Conservation (phyloP, 2,329 filamentous ascomycete species). For the Colletotrichum musicola region DNA sequence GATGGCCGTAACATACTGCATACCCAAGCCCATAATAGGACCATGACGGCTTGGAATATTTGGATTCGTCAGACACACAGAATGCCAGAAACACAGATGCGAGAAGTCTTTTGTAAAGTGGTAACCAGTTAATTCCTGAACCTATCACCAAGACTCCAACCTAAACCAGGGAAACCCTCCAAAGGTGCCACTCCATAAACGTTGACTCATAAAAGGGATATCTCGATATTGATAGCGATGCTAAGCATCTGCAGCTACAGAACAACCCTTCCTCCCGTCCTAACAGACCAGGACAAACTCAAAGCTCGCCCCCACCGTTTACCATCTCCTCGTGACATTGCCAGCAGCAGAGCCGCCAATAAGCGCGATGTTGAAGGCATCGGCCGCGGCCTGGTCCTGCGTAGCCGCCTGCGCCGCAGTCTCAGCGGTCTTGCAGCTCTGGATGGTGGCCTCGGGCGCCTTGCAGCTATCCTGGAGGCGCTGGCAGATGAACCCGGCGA, state of each 20-base stretch:
- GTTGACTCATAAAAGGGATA: constrained; percentile 13
- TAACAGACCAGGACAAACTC: background rate
- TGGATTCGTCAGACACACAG: no score
- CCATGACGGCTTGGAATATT: no score
- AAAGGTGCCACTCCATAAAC: background rate
- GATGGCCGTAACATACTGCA: no score
- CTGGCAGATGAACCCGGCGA: constrained; percentile 61
- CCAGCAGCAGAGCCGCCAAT: constrained; percentile 21
- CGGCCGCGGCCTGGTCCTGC: constrained; percentile 44
- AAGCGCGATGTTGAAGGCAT: constrained; percentile 43
- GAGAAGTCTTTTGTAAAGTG: no score
- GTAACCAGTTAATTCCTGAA: no score
- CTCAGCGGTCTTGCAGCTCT: constrained; percentile 35
- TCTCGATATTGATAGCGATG: background rate
- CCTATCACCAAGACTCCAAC: no score
- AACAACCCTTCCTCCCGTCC: background rate
- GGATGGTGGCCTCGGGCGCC: constrained; percentile 29
- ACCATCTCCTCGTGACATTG: constrained; percentile 8
- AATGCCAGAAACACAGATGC: no score
- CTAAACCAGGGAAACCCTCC: background rate
- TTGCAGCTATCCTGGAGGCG: constrained; percentile 51
- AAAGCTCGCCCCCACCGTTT: background rate
- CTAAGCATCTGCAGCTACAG: background rate
- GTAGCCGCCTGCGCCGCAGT: constrained; percentile 38
- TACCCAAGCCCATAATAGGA: no score